Conservation (phyloP, 129 eudicot species). For the Escallonia rubra region DNA sequence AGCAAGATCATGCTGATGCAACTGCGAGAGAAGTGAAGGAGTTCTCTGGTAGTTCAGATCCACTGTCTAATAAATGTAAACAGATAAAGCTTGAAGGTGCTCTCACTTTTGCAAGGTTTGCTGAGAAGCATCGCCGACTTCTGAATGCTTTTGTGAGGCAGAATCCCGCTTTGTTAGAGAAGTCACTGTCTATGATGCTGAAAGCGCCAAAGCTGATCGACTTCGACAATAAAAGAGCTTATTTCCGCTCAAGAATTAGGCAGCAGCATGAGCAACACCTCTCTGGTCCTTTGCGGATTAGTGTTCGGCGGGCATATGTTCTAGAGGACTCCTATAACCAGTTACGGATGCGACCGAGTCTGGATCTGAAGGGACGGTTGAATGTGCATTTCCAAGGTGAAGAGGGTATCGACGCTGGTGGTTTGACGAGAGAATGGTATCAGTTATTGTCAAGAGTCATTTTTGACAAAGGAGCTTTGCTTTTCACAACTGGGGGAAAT, state of each 20-base stretch:
- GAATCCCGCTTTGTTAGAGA: constrained; percentile 86
- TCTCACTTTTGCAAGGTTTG: constrained; percentile 69
- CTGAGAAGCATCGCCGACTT: constrained; percentile 91
- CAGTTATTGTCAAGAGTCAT: constrained; percentile 84
- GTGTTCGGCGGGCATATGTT: constrained; percentile 97
- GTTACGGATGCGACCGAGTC: constrained; percentile 81
- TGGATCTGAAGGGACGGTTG: constrained; percentile 85
- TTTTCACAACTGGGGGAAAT: constrained; percentile 95
- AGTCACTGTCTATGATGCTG: constrained; percentile 93
- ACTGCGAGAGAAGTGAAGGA: constrained; percentile 93
- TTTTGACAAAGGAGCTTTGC: constrained; percentile 97
- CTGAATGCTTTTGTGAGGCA: constrained; percentile 96
- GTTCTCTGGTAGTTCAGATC: constrained; percentile 47
- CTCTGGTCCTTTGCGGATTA: constrained; percentile 79
- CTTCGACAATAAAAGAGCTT: constrained; percentile 92
- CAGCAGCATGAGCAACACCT: constrained; percentile 97
- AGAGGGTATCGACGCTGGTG: constrained; percentile 99
- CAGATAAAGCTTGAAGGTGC: constrained; percentile 57
- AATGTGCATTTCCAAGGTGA: constrained; percentile 99
- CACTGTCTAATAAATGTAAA: constrained; percentile 23
- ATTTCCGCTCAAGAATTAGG: constrained; percentile 88
- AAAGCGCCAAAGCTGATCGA: constrained; percentile 92
- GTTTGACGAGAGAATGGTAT: constrained; percentile 99
- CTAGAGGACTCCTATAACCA: constrained; percentile 96
- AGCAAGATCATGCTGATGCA: constrained; percentile 64